These are phyloP conservation scores for Scortechinia acanthostroma DNA, from an alignment of 2,329 filamentous ascomycete genomes.

Conservation along the genomic window DNA sequence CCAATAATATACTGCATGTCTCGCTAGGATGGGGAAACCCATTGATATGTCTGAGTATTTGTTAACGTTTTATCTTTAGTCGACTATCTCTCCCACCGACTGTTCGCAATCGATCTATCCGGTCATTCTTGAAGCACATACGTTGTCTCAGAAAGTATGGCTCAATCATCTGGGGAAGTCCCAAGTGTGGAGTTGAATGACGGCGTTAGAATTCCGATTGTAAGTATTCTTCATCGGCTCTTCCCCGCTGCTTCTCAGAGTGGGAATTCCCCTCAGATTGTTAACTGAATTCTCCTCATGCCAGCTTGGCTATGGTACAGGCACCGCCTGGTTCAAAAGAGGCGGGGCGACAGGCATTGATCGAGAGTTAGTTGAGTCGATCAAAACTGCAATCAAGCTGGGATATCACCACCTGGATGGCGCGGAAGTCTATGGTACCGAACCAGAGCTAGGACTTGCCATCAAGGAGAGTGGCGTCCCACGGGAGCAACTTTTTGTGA, in stretches of 20 bases:
- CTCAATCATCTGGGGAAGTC: too few species aligned
- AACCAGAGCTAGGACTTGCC: constrained; percentile 34
- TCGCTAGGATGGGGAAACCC: too few species aligned
- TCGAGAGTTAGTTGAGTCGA: constrained; percentile 6
- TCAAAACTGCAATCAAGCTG: constrained; percentile 46
- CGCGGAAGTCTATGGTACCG: constrained; percentile 46
- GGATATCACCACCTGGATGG: constrained; percentile 58
- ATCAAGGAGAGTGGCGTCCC: constrained; percentile 34
- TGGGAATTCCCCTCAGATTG: too few species aligned
- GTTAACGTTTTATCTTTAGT: too few species aligned
- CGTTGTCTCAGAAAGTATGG: too few species aligned
- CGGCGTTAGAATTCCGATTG: constrained; percentile 66
- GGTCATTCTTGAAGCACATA: too few species aligned
- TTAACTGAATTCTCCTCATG: too few species aligned
- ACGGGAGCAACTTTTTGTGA: constrained; percentile 38
- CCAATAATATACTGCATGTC: too few species aligned
- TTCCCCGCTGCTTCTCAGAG: not conserved
- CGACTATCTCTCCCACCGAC: too few species aligned
- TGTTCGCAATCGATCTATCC: too few species aligned
- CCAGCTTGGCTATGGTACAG: constrained; percentile 52
- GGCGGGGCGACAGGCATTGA: constrained; percentile 45
- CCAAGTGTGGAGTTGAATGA: constrained; percentile 66
- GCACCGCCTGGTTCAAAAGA: constrained; percentile 57
- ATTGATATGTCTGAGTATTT: too few species aligned
- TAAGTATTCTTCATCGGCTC: constrained; percentile 21